Conservation (phyloP, 2,329 filamentous ascomycete genomes). For the Sporothrix brasiliensis region DNA sequence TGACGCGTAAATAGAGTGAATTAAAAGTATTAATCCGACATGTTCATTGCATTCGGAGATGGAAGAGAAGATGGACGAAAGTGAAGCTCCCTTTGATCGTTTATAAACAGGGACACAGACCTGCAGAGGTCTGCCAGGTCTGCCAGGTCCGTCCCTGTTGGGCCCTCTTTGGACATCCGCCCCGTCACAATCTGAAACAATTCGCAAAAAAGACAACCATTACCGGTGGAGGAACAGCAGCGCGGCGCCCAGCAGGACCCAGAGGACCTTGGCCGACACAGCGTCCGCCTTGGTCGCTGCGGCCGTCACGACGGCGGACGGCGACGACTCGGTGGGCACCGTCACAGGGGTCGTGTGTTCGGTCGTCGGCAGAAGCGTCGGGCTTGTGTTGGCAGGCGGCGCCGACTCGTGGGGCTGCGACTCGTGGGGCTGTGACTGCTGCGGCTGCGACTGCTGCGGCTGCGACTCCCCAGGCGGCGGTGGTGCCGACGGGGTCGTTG, state of each 20-base stretch:
- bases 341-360: background rate
- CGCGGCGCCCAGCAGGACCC: background rate
- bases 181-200: background rate
- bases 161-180: background rate
- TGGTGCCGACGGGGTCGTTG: background rate
- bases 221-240: background rate
- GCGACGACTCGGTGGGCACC: background rate
- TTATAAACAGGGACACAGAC: background rate
- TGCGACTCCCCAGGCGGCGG: background rate
- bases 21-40: background rate
- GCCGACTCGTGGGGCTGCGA: background rate
- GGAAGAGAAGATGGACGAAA: background rate
- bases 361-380: background rate
- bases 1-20: background rate
- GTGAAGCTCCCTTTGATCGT: background rate
- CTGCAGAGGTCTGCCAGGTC: background rate
- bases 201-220: too few relatives aligned
- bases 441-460: background rate
- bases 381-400: background rate
- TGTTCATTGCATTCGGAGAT: background rate
- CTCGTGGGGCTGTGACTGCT: too few relatives aligned
- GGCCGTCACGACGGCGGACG: background rate
- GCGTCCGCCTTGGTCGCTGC: background rate
- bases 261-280: background rate
- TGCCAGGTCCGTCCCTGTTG: background rate